Evolutionary conservation across 2,329 filamentous ascomycete species (phyloP).

Genomic region (Diaporthe velutina): DNA sequence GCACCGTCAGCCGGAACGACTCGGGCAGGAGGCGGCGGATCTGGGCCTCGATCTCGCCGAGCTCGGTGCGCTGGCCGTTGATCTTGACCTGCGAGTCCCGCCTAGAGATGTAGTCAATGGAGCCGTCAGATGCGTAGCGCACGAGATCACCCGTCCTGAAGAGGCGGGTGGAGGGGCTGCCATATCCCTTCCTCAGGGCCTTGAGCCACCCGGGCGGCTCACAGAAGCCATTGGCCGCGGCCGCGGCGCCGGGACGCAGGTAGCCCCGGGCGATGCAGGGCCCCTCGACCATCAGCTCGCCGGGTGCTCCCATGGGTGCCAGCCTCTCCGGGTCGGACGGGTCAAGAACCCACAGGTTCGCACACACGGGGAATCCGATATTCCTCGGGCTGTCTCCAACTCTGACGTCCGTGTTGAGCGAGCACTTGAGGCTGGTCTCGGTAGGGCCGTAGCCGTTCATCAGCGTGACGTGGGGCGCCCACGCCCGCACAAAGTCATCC

Average conservation of each 20-base stretch:
- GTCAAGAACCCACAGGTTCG: background rate
- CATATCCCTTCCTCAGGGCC: background rate
- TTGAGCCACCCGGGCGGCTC: background rate
- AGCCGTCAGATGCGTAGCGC: slow-evolving; percentile 46
- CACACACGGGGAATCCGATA: background rate
- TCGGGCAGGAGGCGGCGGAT: background rate
- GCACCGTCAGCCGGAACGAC: background rate
- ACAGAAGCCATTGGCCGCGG: background rate
- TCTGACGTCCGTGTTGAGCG: background rate
- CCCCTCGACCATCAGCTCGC: background rate
- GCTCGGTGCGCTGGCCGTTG: slow-evolving; percentile 61
- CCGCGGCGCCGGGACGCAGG: background rate
- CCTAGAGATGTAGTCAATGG: slow-evolving; percentile 54
- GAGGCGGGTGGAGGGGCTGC: slow-evolving; percentile 46
- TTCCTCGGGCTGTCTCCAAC: background rate
- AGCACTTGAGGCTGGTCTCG: background rate
- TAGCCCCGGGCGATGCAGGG: background rate
- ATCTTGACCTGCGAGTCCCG: slow-evolving; percentile 65
- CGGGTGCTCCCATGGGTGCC: background rate
- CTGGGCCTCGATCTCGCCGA: slow-evolving; percentile 55
- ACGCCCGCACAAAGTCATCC: background rate
- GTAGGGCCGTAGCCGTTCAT: background rate
- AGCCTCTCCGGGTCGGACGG: background rate
- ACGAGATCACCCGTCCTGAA: slow-evolving; percentile 53
- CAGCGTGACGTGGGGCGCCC: background rate